Evolutionary conservation across 2,329 filamentous ascomycete genomes (phyloP).

Genomic region (Lanzia echinophila): DNA sequence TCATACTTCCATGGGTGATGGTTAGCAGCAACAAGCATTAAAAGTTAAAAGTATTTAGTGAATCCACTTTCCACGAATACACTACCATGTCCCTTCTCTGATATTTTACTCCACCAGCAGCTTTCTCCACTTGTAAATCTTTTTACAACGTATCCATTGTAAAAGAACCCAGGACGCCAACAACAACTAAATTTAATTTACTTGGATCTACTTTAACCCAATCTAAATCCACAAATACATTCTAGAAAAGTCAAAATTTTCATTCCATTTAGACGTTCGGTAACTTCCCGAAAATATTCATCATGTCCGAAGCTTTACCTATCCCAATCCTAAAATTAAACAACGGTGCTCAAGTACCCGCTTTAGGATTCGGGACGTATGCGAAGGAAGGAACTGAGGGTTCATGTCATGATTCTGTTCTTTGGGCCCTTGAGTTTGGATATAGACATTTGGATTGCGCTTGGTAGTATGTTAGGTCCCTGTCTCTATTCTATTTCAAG

Average conservation of each 20-base stretch:
- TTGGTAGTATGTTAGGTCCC: slow-evolving; percentile 43
- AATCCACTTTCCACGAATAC: not conserved
- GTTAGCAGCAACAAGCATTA: not conserved
- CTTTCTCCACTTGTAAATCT: not conserved
- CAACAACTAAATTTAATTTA: not conserved
- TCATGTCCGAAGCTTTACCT: not conserved
- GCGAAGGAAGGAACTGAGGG: slow-evolving; percentile 27
- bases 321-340: slow-evolving; percentile 23
- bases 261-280: no score
- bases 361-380: slow-evolving; percentile 39
- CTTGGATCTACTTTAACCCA: not conserved
- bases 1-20: not conserved
- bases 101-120: not conserved
- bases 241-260: no score
- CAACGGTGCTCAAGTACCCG: slow-evolving; percentile 32
- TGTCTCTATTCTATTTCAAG: no score
- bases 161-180: no score
- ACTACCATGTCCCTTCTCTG: not conserved
- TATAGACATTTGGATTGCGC: slow-evolving; percentile 65
- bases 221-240: not conserved
- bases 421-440: slow-evolving; percentile 58
- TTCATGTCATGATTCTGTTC: slow-evolving; percentile 41
- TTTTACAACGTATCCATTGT: no score
- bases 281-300: not conserved
- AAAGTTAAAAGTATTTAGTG: not conserved